Percentiles rank a stretch among this genome's conserved stretches.
Conservation (phyloP, 2,329 filamentous ascomycete species). For the Thielaviopsis euricoi region DNA sequence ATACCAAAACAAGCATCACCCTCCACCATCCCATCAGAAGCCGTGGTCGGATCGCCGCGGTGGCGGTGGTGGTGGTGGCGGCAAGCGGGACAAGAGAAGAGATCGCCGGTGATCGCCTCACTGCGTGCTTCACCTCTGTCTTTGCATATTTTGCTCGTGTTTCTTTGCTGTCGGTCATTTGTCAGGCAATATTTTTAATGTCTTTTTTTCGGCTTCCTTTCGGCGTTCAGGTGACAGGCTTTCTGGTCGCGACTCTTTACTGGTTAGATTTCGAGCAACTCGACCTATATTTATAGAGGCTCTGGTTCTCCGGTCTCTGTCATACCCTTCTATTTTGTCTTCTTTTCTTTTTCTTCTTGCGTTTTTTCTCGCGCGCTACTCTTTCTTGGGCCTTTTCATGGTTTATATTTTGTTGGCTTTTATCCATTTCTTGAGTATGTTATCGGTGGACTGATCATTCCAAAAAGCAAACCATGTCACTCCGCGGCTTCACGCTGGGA, state of each 20-base stretch:
- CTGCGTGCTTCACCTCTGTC: background rate
- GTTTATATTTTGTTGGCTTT: background rate
- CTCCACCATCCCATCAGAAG: constrained; percentile 1
- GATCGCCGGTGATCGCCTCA: background rate
- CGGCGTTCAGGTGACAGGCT: background rate
- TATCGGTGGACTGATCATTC: background rate
- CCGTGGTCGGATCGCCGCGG: background rate
- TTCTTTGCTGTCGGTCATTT: background rate
- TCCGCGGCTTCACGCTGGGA: background rate
- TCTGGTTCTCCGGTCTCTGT: background rate
- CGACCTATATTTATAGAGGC: too few species aligned
- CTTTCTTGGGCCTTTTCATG: background rate
- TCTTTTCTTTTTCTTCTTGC: background rate
- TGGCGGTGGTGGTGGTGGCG: background rate
- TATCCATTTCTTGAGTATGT: background rate
- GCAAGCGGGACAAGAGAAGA: constrained; percentile 10
- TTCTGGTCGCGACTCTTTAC: background rate
- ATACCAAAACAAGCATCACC: background rate
- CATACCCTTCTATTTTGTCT: background rate
- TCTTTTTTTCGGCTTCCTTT: background rate
- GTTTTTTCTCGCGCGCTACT: background rate
- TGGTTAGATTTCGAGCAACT: background rate
- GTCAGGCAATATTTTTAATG: background rate
- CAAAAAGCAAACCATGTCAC: background rate
- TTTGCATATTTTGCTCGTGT: background rate